Evolutionary conservation across 345 rosid genomes (phyloP).

Genomic region (Carallia brachiata): DNA sequence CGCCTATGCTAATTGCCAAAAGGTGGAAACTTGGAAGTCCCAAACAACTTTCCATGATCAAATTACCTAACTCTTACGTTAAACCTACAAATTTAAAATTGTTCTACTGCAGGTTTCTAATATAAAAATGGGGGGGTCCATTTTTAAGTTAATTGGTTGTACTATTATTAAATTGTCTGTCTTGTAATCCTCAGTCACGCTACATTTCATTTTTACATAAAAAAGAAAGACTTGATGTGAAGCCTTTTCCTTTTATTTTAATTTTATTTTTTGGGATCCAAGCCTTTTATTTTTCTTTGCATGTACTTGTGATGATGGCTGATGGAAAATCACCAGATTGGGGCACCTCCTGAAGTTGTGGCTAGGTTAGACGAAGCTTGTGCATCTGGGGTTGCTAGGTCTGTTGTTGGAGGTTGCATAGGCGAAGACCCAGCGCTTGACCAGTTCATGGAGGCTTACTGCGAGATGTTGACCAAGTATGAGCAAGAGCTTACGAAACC

Average conservation of each 20-base stretch:
- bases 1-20: slow-evolving; percentile 89
- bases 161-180: no score
- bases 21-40: slow-evolving; percentile 43
- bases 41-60: background rate
- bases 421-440: slow-evolving; percentile 98
- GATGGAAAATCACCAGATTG: slow-evolving; percentile 49
- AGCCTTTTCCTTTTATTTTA: no score
- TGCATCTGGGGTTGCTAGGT: slow-evolving; percentile 54
- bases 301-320: no score
- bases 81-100: no score
- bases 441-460: slow-evolving; percentile 99
- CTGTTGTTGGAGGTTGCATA: slow-evolving; percentile 33
- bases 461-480: slow-evolving; percentile 94
- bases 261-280: no score
- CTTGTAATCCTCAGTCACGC: no score
- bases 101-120: no score
- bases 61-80: background rate
- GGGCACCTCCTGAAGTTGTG: slow-evolving; percentile 91
- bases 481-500: slow-evolving; percentile 97
- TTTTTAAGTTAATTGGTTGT: no score
- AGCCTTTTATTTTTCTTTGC: background rate
- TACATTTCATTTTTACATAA: no score
- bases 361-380: slow-evolving; percentile 77
- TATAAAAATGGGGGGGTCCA: no score
- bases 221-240: no score